Conservation (phyloP, 176 grass and related monocot species). For the Canna indica region DNA sequence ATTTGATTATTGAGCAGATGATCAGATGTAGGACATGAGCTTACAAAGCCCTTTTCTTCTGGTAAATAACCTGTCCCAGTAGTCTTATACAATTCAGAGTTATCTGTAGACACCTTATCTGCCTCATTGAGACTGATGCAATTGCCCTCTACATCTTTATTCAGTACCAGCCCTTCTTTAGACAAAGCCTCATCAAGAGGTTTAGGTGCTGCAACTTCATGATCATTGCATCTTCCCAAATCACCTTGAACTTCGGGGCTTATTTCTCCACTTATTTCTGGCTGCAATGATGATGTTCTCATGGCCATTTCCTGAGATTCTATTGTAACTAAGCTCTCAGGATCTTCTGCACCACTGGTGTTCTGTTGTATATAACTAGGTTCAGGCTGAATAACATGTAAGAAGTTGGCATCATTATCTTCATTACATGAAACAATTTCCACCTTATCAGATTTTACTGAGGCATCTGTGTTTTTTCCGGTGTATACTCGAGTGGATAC, state of each 20-base stretch:
- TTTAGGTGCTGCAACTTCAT: not conserved
- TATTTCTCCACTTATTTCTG: slow-evolving; percentile 10
- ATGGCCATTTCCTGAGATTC: slow-evolving; percentile 16
- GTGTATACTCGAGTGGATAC: slow-evolving; percentile 8
- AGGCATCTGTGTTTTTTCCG: not conserved
- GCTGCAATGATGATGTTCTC: slow-evolving; percentile 17
- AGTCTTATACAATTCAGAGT: slow-evolving; percentile 12
- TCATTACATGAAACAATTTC: slow-evolving; percentile 20
- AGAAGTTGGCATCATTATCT: slow-evolving; percentile 11
- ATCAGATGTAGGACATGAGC: slow-evolving; percentile 1
- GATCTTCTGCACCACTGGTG: slow-evolving; percentile 22
- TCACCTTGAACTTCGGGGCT: slow-evolving; percentile 22
- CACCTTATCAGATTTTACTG: not conserved
- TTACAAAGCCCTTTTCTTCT: slow-evolving; percentile 24
- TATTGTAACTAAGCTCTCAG: slow-evolving; percentile 11
- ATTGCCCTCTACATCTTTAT: not conserved
- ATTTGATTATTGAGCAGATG: slow-evolving; percentile 8
- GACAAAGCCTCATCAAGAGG: slow-evolving; percentile 22
- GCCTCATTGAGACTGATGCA: slow-evolving; percentile 9
- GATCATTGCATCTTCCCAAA: not conserved
- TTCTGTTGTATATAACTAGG: slow-evolving; percentile 21
- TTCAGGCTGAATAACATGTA: slow-evolving; percentile 3
- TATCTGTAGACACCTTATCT: slow-evolving; percentile 22
- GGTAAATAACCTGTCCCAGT: slow-evolving; percentile 14
- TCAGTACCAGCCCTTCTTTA: slow-evolving; percentile 14